Evolutionary conservation across 176 grass and related monocot species (phyloP).

Genomic region (Carex scoparia): DNA sequence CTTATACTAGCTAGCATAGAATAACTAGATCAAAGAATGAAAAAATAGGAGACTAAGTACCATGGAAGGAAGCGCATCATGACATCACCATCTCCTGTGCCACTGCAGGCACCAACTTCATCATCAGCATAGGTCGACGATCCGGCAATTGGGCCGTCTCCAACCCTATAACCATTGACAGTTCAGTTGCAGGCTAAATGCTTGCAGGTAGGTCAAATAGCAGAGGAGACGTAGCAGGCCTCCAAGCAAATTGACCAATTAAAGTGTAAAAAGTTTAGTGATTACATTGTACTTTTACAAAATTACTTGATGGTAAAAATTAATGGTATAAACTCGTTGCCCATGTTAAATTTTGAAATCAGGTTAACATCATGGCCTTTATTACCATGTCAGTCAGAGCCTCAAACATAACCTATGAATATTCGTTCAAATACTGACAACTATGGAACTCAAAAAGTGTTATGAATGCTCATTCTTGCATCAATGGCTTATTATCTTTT

Average conservation of each 20-base stretch:
- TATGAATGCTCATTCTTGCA: not conserved
- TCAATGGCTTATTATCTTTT: not conserved
- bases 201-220: not conserved
- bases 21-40: not conserved
- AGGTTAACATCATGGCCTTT: not conserved
- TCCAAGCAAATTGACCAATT: not conserved
- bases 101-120: constrained; percentile 83
- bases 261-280: not conserved
- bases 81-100: constrained; percentile 90
- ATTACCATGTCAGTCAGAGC: not conserved
- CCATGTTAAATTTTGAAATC: not conserved
- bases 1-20: not conserved
- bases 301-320: not conserved
- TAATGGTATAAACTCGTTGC: not conserved
- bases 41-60: constrained; percentile 32
- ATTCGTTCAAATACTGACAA: not conserved
- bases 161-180: constrained; percentile 58
- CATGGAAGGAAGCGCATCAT: constrained; percentile 98
- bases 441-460: not conserved
- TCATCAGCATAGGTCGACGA: constrained; percentile 80
- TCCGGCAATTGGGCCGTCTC: constrained; percentile 90
- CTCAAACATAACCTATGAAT: not conserved
- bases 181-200: not conserved
- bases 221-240: not conserved
- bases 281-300: not conserved